Evolutionary conservation across 805 yeast genomes (phyloP).

Genomic region (Starmerella riodocensis): DNA sequence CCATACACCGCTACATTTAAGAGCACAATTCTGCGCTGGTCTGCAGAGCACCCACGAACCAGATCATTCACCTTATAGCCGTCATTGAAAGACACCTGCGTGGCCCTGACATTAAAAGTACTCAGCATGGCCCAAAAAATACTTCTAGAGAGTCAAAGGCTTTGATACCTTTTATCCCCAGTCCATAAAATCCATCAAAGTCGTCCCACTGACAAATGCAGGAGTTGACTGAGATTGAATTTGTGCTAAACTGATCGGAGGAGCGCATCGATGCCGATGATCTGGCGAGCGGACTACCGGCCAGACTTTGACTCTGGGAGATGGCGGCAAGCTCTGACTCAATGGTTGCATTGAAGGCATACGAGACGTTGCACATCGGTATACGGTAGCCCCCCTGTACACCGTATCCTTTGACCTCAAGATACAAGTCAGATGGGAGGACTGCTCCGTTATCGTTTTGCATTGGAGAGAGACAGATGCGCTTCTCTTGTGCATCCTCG

Average conservation of each 20-base stretch:
- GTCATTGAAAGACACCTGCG: too few relatives aligned
- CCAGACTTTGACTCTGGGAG: too few relatives aligned
- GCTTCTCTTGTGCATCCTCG: not conserved
- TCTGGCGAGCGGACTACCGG: not conserved
- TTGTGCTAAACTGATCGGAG: not conserved
- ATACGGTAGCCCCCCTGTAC: not conserved
- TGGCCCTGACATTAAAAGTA: too few relatives aligned
- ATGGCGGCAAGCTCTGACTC: slow-evolving; percentile 2
- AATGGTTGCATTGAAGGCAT: slow-evolving; percentile 5
- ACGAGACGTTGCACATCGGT: not conserved
- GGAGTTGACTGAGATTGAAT: not conserved
- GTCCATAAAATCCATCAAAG: slow-evolving; percentile 16
- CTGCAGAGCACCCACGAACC: too few relatives aligned
- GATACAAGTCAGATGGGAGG: slow-evolving; percentile 4
- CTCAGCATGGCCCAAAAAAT: slow-evolving; percentile 12
- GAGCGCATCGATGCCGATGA: not conserved
- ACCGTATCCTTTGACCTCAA: not conserved
- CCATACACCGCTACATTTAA: too few relatives aligned
- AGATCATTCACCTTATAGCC: too few relatives aligned
- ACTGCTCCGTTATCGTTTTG: not conserved
- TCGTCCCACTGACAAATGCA: slow-evolving; percentile 14
- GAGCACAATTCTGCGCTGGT: too few relatives aligned
- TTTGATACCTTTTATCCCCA: slow-evolving; percentile 6
- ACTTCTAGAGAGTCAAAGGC: slow-evolving; percentile 18
- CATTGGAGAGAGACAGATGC: not conserved